These are phyloP conservation scores for Lipomyces orientalis DNA, from an alignment of 805 yeast species.

Conservation along the genomic window DNA sequence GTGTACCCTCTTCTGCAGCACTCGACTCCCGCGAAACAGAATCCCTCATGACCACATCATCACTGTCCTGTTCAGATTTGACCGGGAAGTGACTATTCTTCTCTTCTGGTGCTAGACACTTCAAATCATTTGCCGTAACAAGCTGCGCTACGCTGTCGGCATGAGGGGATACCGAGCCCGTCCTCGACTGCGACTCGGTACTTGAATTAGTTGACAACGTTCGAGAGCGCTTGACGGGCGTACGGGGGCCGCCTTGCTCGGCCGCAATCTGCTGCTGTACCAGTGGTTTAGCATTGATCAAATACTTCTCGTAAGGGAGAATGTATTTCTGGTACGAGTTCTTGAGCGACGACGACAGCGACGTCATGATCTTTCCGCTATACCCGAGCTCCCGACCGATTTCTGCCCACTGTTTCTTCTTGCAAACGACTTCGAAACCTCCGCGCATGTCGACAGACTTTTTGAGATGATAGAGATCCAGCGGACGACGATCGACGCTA, in stretches of 20 bases:
- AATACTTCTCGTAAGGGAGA: conserved; percentile 43
- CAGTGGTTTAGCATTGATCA: conserved; percentile 35
- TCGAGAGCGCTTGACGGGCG: conserved; percentile 29
- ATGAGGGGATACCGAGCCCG: conserved; percentile 2
- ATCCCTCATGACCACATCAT: neutral
- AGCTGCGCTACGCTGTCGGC: neutral
- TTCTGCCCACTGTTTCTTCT: conserved; percentile 68
- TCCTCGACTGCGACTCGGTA: conserved; percentile 10
- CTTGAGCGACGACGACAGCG: conserved; percentile 69
- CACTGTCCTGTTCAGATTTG: conserved; percentile 3
- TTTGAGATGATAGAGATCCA: conserved; percentile 45
- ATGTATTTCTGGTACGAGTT: conserved; percentile 48
- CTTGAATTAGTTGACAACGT: conserved; percentile 26
- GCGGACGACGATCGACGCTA: conserved; percentile 38
- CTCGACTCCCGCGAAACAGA: neutral
- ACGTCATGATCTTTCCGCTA: conserved; percentile 71
- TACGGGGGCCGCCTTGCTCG: conserved; percentile 34
- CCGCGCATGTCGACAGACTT: conserved; percentile 41
- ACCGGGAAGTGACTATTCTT: neutral
- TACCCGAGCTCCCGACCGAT: conserved; percentile 82
- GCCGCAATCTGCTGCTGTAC: conserved; percentile 34
- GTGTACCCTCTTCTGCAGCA: neutral
- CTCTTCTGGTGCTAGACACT: neutral
- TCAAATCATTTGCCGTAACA: neutral
- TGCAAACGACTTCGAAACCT: conserved; percentile 41